Conservation (phyloP, 2,329 filamentous ascomycete genomes). For the Samsoniella hepiali region DNA sequence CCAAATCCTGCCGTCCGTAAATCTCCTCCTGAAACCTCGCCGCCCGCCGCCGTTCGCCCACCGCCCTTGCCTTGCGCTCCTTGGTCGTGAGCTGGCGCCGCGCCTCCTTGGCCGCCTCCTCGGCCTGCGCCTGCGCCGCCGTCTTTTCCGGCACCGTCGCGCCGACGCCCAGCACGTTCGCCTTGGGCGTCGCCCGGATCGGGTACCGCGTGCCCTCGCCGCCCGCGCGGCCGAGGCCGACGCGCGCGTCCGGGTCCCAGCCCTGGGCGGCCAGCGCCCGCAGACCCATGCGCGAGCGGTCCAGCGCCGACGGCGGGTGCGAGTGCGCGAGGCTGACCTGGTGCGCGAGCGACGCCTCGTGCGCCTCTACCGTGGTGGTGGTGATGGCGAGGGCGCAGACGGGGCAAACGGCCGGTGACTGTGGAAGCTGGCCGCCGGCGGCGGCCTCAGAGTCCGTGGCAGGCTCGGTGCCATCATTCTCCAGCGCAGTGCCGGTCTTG, state of each 20-base stretch:
- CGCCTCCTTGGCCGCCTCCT: slow-evolving; percentile 41
- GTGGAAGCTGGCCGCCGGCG: not conserved
- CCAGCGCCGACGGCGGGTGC: slow-evolving; percentile 68
- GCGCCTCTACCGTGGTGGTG: slow-evolving; percentile 35
- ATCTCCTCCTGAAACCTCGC: slow-evolving; percentile 68
- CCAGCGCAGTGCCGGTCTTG: slow-evolving; percentile 5
- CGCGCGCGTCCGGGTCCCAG: slow-evolving; percentile 70
- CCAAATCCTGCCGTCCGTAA: slow-evolving; percentile 70
- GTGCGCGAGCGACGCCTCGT: slow-evolving; percentile 65
- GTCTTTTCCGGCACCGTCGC: slow-evolving; percentile 41
- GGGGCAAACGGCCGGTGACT: slow-evolving; percentile 28
- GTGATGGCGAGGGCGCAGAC: slow-evolving; percentile 37
- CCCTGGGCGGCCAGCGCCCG: slow-evolving; percentile 63
- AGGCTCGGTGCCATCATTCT: slow-evolving; percentile 21
- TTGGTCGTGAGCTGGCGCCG: slow-evolving; percentile 63
- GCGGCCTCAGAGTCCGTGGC: slow-evolving; percentile 10
- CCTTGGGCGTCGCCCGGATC: slow-evolving; percentile 68
- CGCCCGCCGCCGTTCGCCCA: slow-evolving; percentile 59
- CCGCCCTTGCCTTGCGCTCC: slow-evolving; percentile 59
- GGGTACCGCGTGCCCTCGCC: slow-evolving; percentile 70
- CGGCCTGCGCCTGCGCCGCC: slow-evolving; percentile 39
- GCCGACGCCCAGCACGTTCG: slow-evolving; percentile 72
- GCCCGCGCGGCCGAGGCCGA: slow-evolving; percentile 62
- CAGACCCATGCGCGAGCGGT: slow-evolving; percentile 68
- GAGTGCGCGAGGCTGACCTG: slow-evolving; percentile 68